Conservation (phyloP, 768 basidiomycete species). For the Tubosaeta sp. region DNA sequence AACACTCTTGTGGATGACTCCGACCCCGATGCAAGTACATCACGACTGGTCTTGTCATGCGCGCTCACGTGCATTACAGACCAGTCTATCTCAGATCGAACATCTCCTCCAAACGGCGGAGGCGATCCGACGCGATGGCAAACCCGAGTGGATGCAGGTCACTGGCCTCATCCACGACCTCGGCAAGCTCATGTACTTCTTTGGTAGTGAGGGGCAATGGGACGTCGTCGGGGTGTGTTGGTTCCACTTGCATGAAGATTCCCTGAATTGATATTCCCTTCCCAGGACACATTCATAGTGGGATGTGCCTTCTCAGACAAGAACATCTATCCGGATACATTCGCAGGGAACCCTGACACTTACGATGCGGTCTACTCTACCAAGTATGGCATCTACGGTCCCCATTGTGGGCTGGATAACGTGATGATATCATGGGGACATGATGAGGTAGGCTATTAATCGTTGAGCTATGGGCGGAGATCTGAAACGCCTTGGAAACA, state of each 20-base stretch:
- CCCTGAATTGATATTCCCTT: conserved; percentile 2
- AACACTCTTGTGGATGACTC: conserved; percentile 87
- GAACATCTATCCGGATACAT: conserved; percentile 78
- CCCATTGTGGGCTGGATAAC: conserved; percentile 78
- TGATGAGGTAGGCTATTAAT: conserved; percentile 62
- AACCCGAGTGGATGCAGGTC: conserved; percentile 92
- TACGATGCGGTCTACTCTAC: conserved; percentile 64
- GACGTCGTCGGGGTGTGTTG: conserved; percentile 81
- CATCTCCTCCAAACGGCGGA: conserved; percentile 92
- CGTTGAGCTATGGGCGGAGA: not conserved
- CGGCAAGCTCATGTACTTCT: conserved; percentile 81
- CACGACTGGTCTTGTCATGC: not conserved
- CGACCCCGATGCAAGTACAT: conserved; percentile 68
- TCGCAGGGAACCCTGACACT: conserved; percentile 67
- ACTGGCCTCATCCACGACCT: conserved; percentile 86
- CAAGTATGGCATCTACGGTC: conserved; percentile 70
- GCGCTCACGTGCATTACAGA: conserved; percentile 39
- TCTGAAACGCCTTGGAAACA: conserved; percentile 5
- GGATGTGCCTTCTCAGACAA: conserved; percentile 85
- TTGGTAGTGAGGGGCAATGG: conserved; percentile 89
- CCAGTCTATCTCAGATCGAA: conserved; percentile 78
- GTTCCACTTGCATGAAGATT: not conserved
- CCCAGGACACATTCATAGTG: conserved; percentile 70
- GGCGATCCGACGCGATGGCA: conserved; percentile 79
- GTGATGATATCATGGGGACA: conserved; percentile 91